Evolutionary conservation across 2,329 filamentous ascomycete genomes (phyloP), one percentile per base, ranked within the genome.

Genomic region (Chrysoporthe puriensis): DNA sequence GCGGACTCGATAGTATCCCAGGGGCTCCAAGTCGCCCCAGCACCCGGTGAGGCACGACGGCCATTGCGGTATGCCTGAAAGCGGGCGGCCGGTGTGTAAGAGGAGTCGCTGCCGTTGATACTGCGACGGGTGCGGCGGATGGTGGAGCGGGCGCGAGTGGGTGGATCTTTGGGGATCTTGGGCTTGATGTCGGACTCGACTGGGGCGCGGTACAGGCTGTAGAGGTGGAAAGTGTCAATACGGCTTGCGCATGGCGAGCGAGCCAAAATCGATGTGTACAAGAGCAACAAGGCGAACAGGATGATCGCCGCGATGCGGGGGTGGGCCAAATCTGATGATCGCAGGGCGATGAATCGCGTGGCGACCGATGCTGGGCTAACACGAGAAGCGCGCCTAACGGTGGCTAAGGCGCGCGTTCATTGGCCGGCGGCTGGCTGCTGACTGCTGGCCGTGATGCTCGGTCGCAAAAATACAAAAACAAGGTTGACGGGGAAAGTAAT

Each of bases 201-300:
- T 46, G 73, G 73, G 52, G 75, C 68, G 70, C 75, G 74, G 65
- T 76, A 77, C 70, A 77, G 71, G 68, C 75, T 77, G 72, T 69
- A 71, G 71, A 68, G 69, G 46, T 32, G 26, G 54, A 48, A 43
- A 21, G 56, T 32, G 48, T 69, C 42, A 68, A 63, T 26, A 57
- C 1, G n/a, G 16, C 8, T 36, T 59, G 56, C 32, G 13, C 18
- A 52, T 46, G 56, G n/a, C 26, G 8, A 36, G 52, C 54, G 26
- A 21, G n/a, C 21, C 13, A 46, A 16, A 16, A 57, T 42, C 56
- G 18, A 21, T 18, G 18, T 13, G 36, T 36, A 48, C 50, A 40
- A 36, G 11, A 11, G 44, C 8, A 50, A 36, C 36, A 13, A 34
- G 54, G 11, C 26, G 44, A 43, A 60, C 43, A 57, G 40, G 57